Evolutionary conservation across 331 rosid genomes (phyloP).

Genomic region (Acacia pycnantha): DNA sequence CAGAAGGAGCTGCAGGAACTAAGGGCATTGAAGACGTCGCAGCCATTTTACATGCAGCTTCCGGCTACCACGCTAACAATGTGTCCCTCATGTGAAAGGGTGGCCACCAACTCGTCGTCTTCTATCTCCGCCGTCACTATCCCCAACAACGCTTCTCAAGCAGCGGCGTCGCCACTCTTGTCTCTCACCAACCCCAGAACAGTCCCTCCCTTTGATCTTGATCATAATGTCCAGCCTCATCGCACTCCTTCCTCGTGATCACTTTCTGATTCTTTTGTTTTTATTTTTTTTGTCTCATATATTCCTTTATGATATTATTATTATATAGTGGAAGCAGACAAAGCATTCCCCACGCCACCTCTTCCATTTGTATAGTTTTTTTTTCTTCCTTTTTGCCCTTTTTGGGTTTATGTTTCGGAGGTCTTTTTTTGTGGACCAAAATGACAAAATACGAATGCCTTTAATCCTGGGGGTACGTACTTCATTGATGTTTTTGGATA

Average conservation of each 20-base stretch:
- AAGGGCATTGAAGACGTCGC: slow-evolving; percentile 79
- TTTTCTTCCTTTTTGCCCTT: not conserved
- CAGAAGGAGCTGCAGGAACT: slow-evolving; percentile 93
- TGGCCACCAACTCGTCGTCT: slow-evolving; percentile 48
- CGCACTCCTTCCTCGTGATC: not conserved
- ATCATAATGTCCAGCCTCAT: not conserved
- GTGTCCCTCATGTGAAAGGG: slow-evolving; percentile 97
- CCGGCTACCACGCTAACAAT: slow-evolving; percentile 98
- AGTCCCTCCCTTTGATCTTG: not conserved
- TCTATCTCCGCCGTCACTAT: slow-evolving; percentile 2
- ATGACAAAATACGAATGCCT: not conserved
- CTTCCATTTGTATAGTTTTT: not conserved
- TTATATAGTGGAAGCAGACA: not conserved
- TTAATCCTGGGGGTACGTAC: not conserved
- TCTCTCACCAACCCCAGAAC: not conserved
- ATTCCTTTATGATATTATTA: not conserved
- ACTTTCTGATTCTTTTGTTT: not conserved
- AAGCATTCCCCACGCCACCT: not conserved
- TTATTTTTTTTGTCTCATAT: not conserved
- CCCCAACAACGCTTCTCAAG: not conserved
- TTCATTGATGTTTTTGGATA: not conserved
- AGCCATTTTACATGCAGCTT: slow-evolving; percentile 87
- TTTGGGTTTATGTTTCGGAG: not conserved
- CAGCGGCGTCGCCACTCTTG: not conserved
- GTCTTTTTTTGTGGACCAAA: not conserved